Conservation (phyloP, 2,329 filamentous ascomycete genomes). For the Dothideomycetidae sp. region DNA sequence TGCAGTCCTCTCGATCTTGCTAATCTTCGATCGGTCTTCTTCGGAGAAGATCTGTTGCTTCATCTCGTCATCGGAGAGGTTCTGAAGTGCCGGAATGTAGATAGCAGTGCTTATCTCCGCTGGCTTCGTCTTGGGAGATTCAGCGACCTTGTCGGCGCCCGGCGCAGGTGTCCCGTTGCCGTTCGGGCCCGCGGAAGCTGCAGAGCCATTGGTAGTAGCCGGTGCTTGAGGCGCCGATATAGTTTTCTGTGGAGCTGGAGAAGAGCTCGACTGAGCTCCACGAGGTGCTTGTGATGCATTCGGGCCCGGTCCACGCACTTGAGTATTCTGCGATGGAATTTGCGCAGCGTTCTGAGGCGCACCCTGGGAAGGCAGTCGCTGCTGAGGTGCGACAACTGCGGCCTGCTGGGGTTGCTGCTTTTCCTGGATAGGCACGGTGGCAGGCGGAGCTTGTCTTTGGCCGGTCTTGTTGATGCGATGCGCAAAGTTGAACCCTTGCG, state of each 20-base stretch:
- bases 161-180: conserved; percentile 38
- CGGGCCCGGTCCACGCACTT: conserved; percentile 7
- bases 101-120: conserved; percentile 61
- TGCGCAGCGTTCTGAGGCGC: conserved; percentile 10
- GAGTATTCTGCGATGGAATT: conserved; percentile 3
- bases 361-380: conserved; percentile 13
- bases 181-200: conserved; percentile 14
- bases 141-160: conserved; percentile 19
- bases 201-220: conserved; percentile 18
- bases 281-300: conserved; percentile 10
- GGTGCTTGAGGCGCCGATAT: conserved; percentile 29
- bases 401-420: conserved; percentile 18
- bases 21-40: conserved; percentile 69
- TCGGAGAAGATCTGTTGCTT: conserved; percentile 67
- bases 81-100: conserved; percentile 52
- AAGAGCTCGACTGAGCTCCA: conserved; percentile 11
- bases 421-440: conserved; percentile 24
- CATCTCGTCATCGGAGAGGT: conserved; percentile 40
- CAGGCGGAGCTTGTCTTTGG: conserved; percentile 25
- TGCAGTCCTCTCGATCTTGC: conserved; percentile 54
- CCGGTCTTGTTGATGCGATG: conserved; percentile 69
- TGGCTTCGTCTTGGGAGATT: conserved; percentile 24
- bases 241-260: conserved; percentile 30
- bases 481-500: conserved; percentile 97
- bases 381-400: conserved; percentile 16